Percentiles rank a stretch among this genome's conserved stretches.
Evolutionary conservation across 345 rosid genomes (phyloP).

Genomic region (Arabidopsis suecica): DNA sequence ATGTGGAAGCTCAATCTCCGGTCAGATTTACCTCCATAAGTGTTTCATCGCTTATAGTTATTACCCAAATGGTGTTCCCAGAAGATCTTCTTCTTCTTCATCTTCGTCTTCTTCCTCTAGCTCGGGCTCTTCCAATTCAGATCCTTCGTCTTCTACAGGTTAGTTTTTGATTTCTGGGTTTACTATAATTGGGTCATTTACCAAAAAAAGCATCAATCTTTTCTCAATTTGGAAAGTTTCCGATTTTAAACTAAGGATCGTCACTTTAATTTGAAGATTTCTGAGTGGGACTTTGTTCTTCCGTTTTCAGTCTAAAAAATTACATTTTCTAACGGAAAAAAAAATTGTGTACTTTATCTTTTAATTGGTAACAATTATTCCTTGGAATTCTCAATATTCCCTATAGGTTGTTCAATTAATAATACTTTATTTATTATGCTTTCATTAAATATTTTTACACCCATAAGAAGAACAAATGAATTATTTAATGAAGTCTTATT

Average conservation of each 20-base stretch:
- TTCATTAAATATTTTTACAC: conserved; percentile 14
- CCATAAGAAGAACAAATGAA: neutral
- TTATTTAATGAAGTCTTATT: neutral
- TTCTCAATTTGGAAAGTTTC: neutral
- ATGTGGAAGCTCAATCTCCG: conserved; percentile 85
- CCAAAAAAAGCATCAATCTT: neutral
- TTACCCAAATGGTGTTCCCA: conserved; percentile 91
- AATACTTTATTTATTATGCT: conserved; percentile 4
- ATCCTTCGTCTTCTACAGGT: conserved; percentile 51
- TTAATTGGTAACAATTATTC: conserved; percentile 39
- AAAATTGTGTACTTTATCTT: neutral
- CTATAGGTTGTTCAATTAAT: conserved; percentile 3
- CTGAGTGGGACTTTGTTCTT: conserved; percentile 19
- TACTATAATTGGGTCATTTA: neutral
- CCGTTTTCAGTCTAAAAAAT: neutral
- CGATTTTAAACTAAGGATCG: neutral
- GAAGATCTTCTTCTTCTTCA: conserved; percentile 58
- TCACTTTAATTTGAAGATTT: conserved; percentile 28
- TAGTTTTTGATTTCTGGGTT: conserved; percentile 35
- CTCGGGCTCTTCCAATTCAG: conserved; percentile 46
- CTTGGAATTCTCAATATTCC: conserved; percentile 32
- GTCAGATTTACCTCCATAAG: conserved; percentile 87
- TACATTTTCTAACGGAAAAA: neutral
- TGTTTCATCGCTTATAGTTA: conserved; percentile 85
- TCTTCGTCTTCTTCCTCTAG: conserved; percentile 58